Base-by-base conservation (phyloP, 75 land plant genomes). In the Gnetum montanum region DNA sequence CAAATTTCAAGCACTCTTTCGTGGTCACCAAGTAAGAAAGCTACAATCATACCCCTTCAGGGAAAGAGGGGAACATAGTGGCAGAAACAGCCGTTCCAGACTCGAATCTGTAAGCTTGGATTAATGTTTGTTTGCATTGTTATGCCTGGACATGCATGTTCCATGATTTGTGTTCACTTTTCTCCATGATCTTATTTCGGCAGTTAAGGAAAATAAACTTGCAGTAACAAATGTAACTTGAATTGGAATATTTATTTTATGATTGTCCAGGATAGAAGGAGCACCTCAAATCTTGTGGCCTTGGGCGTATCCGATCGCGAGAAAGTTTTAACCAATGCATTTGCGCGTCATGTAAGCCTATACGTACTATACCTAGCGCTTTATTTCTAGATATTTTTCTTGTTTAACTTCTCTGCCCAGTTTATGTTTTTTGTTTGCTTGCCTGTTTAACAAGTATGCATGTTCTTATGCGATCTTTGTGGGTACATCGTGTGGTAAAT, bases 1-100 rank as follows among this genome's bases (percentile, higher is more conserved):
- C 1, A 78, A 79, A 56, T 74, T 89, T 8, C 98, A 93, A 64
- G 98, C 98, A 24, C 46, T 78, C 16, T 73, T 67, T 60, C 86
- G 98, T 43, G 98, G 91, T 5, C 70, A 51, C 60, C 73, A 44
- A 33, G 77, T 82, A 22, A 77, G 90, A 19, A 57, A 44, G 65
- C 62, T 70, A 63, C 8, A 59, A 70, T 76, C 72, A 26, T 64
- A 64, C 62, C 63, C 80, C 34, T 64, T 88, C 34, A 59, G 61
- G 11, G 44, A 24, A 38, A 85, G 36, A 20, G 23, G 31, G 31
- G 55, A 20, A 33, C 37, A 33, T n/a, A 53, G 55, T 23, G 36
- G 29, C 22, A 53, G 13, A 34, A 19, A 53, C 1, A 33, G 11
- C 34, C 55, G 22, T 30, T 30, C 55, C 8, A 53, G n/a, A n/a